A percentile compares a stretch with the other conserved stretches of the same genome.
These are phyloP conservation scores for Xylaria sp. DNA, from an alignment of 2,329 filamentous ascomycete species.

Conservation along the genomic window DNA sequence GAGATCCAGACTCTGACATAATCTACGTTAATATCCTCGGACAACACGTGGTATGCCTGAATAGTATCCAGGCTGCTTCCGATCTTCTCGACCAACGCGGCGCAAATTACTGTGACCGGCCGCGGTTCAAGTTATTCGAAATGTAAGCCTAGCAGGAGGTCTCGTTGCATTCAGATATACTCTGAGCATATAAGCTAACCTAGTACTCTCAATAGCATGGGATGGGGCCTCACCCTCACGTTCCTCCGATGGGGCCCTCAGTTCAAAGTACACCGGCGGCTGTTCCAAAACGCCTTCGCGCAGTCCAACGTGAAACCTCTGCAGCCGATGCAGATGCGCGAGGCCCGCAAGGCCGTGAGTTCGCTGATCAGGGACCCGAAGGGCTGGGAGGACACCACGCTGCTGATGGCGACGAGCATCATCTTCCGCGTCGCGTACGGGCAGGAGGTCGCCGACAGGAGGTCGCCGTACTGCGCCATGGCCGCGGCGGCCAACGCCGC, in stretches of 20 bases:
- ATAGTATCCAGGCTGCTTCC: conserved; percentile 41
- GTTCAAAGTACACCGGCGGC: conserved; percentile 22
- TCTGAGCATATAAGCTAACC: neutral
- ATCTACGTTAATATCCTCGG: conserved; percentile 41
- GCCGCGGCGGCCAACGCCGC: conserved; percentile 15
- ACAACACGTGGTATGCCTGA: conserved; percentile 43
- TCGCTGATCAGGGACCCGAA: conserved; percentile 19
- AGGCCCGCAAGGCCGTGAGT: conserved; percentile 20
- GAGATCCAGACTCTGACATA: conserved; percentile 30
- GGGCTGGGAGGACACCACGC: conserved; percentile 10
- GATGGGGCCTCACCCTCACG: conserved; percentile 32
- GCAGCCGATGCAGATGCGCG: conserved; percentile 24
- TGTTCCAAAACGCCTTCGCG: conserved; percentile 23
- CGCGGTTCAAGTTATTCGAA: conserved; percentile 42
- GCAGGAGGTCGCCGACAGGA: conserved; percentile 26
- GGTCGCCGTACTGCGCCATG: conserved; percentile 32
- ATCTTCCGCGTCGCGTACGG: conserved; percentile 17
- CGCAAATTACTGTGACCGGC: conserved; percentile 44
- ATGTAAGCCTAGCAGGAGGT: conserved; percentile 9
- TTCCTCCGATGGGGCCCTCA: conserved; percentile 26
- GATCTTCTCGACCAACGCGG: conserved; percentile 46
- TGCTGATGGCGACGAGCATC: conserved; percentile 20
- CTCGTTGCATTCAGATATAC: neutral
- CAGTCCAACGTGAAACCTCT: conserved; percentile 22
- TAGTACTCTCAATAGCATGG: conserved; percentile 18